Conservation (phyloP, 2,329 filamentous ascomycete species). For the Eutypa lata region DNA sequence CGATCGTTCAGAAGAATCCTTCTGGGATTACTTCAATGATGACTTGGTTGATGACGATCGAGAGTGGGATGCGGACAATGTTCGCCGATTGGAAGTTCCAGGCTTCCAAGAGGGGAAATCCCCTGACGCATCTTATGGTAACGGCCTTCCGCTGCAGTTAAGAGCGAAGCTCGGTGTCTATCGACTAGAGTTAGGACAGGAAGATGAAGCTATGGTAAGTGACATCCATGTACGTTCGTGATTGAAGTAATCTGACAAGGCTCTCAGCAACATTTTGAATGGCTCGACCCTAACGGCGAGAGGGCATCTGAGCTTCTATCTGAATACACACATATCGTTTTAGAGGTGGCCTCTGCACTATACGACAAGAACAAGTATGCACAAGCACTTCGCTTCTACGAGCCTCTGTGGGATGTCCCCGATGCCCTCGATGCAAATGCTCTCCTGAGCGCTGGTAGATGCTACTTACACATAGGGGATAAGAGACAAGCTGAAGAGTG, state of each 20-base stretch:
- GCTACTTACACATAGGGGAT: slow-evolving; percentile 63
- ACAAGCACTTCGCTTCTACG: slow-evolving; percentile 54
- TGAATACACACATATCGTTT: slow-evolving; percentile 76
- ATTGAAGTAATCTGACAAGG: slow-evolving; percentile 13
- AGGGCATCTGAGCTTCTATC: slow-evolving; percentile 48
- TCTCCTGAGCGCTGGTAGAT: slow-evolving; percentile 59
- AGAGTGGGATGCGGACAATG: slow-evolving; percentile 79
- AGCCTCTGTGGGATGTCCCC: slow-evolving; percentile 47
- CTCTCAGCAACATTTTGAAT: slow-evolving; percentile 61
- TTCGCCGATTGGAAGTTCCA: slow-evolving; percentile 60
- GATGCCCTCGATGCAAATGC: slow-evolving; percentile 50
- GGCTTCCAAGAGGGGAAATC: slow-evolving; percentile 57
- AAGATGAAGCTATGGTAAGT: slow-evolving; percentile 71
- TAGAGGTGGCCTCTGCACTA: slow-evolving; percentile 57
- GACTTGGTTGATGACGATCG: slow-evolving; percentile 68
- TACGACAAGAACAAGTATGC: slow-evolving; percentile 32
- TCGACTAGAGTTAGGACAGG: slow-evolving; percentile 67
- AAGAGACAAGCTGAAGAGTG: slow-evolving; percentile 71
- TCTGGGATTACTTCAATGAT: slow-evolving; percentile 60
- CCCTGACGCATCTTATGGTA: slow-evolving; percentile 61
- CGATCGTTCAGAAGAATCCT: slow-evolving; percentile 67
- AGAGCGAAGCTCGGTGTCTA: slow-evolving; percentile 81
- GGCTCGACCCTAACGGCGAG: slow-evolving; percentile 64
- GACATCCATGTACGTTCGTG: slow-evolving; percentile 9
- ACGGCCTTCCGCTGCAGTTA: slow-evolving; percentile 74